A percentile compares a stretch with the other conserved stretches of the same genome.
These are phyloP conservation scores for Coemansia sp. DNA, from an alignment of 192 early-diverging fungal genomes.

Conservation along the genomic window DNA sequence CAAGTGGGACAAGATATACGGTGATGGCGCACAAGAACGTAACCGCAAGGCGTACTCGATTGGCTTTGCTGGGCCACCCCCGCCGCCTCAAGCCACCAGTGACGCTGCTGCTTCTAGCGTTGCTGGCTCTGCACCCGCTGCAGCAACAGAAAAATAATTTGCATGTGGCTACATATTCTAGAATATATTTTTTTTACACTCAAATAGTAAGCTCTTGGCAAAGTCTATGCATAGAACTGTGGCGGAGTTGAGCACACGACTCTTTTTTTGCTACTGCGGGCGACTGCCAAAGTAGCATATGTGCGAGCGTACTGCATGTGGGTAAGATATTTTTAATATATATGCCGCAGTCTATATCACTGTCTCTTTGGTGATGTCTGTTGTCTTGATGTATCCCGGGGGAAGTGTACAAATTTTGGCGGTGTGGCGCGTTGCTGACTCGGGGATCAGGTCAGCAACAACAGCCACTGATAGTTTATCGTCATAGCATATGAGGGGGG, in stretches of 20 bases:
- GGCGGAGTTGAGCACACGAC: not conserved
- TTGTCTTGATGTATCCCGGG: no score
- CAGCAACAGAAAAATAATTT: not conserved
- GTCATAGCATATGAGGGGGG: not conserved
- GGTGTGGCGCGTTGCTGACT: not conserved
- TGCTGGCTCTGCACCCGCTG: not conserved
- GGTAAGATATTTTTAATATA: not conserved
- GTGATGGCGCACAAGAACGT: slow-evolving; percentile 69
- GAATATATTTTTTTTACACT: not conserved
- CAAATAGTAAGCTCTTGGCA: not conserved
- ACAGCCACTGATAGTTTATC: not conserved
- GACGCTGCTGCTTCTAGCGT: not conserved
- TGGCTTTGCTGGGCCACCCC: slow-evolving; percentile 30
- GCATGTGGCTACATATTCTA: not conserved
- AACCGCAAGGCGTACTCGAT: slow-evolving; percentile 39
- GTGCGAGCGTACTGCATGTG: not conserved
- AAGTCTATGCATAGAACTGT: not conserved
- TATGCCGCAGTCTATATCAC: not conserved
- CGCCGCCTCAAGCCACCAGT: not conserved
- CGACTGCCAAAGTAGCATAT: not conserved
- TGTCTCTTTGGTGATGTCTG: not conserved
- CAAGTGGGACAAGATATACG: slow-evolving; percentile 90
- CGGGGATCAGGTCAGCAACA: not conserved
- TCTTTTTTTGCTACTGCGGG: not conserved
- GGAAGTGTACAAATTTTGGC: not conserved